phyloP scores from a whole-genome alignment of 1,284 basidiomycete species.

The Neolentinus lepideus region DNA sequence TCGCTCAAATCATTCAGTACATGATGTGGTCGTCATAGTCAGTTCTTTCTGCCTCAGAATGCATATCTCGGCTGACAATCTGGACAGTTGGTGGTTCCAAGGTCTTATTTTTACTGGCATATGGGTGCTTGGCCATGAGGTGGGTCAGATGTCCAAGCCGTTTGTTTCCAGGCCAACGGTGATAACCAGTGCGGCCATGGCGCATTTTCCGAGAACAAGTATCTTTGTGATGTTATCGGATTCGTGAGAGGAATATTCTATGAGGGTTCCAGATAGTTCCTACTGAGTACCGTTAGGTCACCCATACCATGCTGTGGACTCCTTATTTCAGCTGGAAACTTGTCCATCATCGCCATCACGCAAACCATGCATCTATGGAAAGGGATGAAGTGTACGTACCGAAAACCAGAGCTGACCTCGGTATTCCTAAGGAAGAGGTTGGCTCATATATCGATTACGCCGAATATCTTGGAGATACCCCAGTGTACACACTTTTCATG shows the following conservation, averaged over 20 bases:
- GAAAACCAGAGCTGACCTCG: constrained; percentile 37
- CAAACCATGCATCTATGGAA: constrained; percentile 46
- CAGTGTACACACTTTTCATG: constrained; percentile 37
- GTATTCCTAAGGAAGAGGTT: constrained; percentile 24
- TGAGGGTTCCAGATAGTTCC: background rate
- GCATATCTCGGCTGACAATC: constrained; percentile 3
- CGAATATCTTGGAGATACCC: constrained; percentile 43
- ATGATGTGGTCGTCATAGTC: too few species aligned
- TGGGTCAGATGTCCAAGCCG: constrained; percentile 11
- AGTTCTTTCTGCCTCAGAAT: background rate
- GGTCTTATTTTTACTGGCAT: constrained; percentile 51
- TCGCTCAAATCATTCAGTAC: too few species aligned
- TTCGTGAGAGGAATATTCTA: constrained; percentile 23
- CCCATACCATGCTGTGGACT: constrained; percentile 42
- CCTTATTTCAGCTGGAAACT: constrained; percentile 52
- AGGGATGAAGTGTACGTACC: constrained; percentile 50
- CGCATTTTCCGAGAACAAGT: constrained; percentile 11
- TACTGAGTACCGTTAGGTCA: constrained; percentile 19
- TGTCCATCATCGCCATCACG: constrained; percentile 45
- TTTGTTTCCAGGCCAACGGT: background rate
- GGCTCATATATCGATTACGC: constrained; percentile 31
- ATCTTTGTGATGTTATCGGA: constrained; percentile 27
- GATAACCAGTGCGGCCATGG: constrained; percentile 1
- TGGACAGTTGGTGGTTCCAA: constrained; percentile 55
- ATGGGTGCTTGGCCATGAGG: constrained; percentile 58